Base-by-base conservation (phyloP, 1,284 basidiomycete genomes). In the Pseudozyma thailandica region DNA sequence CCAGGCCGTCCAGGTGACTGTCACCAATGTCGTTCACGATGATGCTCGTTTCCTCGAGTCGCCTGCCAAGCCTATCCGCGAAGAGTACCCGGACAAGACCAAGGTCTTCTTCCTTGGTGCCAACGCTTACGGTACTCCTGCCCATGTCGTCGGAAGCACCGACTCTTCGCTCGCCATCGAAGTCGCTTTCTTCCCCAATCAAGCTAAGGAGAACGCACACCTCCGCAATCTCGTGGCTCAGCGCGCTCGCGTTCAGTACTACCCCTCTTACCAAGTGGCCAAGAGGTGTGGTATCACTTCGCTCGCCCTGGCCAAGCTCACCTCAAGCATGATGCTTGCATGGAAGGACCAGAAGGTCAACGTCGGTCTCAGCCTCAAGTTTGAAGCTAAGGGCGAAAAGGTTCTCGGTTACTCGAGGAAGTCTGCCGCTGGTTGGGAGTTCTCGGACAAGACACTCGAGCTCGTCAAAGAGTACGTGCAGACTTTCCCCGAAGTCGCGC, bases 81-180 rank as follows among this genome's bases (percentile, higher is more conserved):
- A 92, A 53, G 96, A 98, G 82, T 98, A 93, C 85, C 94, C 94
- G 0, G 88, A 89, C 1, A 91, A 91, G 10, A 91, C 89, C 81
- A 92, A 91, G 77, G 91, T 98, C 39, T 96, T 99, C 85, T 98
- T 97, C 89, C 87, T 98, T 6, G 94, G 94, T 20, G 89, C 91
- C 71, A 90, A 92, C 76, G 91, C 91, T 0, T 98, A 96, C 80
- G 96, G 96, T n/a, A 90, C 91, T 5, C 93, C 96, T 6, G 93
- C 93, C 0, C 91, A 93, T 78, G 92, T 99, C 9, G 27, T 90
- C 90, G 30, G 90, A 94, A 61, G 85, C 90, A 72, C 71, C 18
- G 51, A 74, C 8, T 50, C 72, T 20, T 52, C 59, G 23, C 72
- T 81, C 16, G 74, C 75, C 27, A 76, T 82, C 35, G 74, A 80